These are phyloP conservation scores for Alternaria dauci DNA, from an alignment of 2,329 filamentous ascomycete genomes.

Conservation along the genomic window DNA sequence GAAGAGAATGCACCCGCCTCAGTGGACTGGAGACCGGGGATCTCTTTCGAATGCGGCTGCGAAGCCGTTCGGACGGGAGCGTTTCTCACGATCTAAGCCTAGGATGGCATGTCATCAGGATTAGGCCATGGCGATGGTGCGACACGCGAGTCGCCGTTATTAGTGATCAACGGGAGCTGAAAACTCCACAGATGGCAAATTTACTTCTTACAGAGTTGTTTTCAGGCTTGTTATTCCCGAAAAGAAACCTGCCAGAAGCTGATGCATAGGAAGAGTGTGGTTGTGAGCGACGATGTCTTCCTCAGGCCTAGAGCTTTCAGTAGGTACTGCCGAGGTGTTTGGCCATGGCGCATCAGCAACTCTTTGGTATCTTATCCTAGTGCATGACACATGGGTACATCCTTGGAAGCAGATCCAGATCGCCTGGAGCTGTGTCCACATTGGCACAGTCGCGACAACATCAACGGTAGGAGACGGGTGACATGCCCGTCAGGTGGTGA, in stretches of 20 bases:
- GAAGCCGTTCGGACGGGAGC: neutral
- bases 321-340: neutral
- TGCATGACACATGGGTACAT: constrained; percentile 1
- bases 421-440: neutral
- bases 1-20: neutral
- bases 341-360: neutral
- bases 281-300: neutral
- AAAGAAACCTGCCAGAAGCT: neutral
- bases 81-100: neutral
- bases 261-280: neutral
- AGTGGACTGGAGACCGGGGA: neutral
- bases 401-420: constrained; percentile 1
- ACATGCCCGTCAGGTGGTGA: neutral
- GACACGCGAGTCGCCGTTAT: constrained; percentile 7
- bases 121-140: constrained; percentile 8
- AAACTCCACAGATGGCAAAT: neutral
- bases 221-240: neutral
- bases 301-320: neutral
- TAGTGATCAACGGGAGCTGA: neutral
- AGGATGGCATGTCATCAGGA: constrained; percentile 5
- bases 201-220: neutral
- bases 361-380: neutral
- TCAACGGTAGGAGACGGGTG: neutral
- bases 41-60: neutral
- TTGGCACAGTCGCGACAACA: neutral